Evolutionary conservation across 2,329 filamentous ascomycete species (phyloP).

Genomic region (Aphanoascus verrucosus): DNA sequence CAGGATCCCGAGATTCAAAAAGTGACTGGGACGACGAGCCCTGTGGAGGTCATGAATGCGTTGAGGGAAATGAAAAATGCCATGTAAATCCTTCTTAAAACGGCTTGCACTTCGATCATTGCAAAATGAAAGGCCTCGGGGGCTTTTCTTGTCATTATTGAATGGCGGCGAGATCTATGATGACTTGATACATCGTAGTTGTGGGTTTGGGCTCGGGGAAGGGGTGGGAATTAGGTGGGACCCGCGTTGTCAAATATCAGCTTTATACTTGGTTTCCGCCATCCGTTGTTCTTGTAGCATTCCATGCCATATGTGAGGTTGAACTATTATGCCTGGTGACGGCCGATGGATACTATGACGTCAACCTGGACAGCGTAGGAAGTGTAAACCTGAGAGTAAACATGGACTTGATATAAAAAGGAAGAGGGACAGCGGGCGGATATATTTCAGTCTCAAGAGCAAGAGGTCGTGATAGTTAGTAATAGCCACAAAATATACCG

Average conservation of each 20-base stretch:
- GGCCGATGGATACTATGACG: not conserved
- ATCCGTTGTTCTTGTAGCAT: not conserved
- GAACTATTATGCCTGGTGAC: not conserved
- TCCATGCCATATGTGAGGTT: no score
- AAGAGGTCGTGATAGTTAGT: no score
- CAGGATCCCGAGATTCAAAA: constrained; percentile 76
- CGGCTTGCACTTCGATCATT: no score
- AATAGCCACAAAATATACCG: no score
- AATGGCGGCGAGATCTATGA: no score
- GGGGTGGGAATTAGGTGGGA: no score
- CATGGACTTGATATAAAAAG: not conserved
- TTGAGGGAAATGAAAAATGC: constrained; percentile 74
- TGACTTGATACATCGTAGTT: no score
- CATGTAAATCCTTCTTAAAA: constrained; percentile 6
- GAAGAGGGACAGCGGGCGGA: not conserved
- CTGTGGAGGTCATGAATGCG: constrained; percentile 72
- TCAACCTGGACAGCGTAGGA: not conserved
- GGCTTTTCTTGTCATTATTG: no score
- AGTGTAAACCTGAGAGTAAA: not conserved
- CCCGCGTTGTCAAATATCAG: no score
- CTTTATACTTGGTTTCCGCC: not conserved
- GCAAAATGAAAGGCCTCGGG: no score
- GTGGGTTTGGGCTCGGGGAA: no score
- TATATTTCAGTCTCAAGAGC: no score
- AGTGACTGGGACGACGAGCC: constrained; percentile 67